Base-by-base conservation (phyloP, 768 basidiomycete genomes). In the Collybiopsis luxurians region DNA sequence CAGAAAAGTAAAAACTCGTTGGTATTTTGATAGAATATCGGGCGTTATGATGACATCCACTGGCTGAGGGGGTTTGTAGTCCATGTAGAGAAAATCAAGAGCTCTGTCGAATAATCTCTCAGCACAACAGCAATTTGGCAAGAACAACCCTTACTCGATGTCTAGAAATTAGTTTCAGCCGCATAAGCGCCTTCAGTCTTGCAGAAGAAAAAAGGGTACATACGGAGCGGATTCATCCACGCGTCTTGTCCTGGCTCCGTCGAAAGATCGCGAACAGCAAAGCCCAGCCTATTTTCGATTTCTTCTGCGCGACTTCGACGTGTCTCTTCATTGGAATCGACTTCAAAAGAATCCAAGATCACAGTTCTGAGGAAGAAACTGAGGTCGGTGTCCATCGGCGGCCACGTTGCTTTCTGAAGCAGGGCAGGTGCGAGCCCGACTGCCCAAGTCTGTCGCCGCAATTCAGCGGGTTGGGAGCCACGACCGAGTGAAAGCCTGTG, bases 61-160 rank as follows among this genome's bases (percentile, higher is more conserved):
- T 0, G 92, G 83, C n/a, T 78, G 77, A 1, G 92, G 91, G n/a
- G 91, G 87, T 63, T 89, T 89, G 69, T 96, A 96, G 61, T 93
- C 85, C 75, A 96, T 85, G 65, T 91, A 92, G 13, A 96, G 72
- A 66, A 95, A 96, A 67, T 95, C 94, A 42, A 96, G 68, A 6
- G 94, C 92, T 67, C 90, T 92, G 61, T 4, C 28, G 48, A 17
- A 60, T 27, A 49, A 24, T 11, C 23, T 9, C 24, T 50, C 4
- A 19, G 43, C 6, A 1, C 13, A 38, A 59, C 17, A 34, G 42
- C 15, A 38, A 34, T 3, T 44, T 27, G 30, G 15, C 10, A 36
- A 15, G 27, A 17, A n/a, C 26, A 2, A 45, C 26, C 64, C 69
- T 63, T 62, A 73, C 71, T 75, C 69, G 50, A 75, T 71, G 24